Conservation (phyloP, 139 green algal species). For the Micractinium sp. region DNA sequence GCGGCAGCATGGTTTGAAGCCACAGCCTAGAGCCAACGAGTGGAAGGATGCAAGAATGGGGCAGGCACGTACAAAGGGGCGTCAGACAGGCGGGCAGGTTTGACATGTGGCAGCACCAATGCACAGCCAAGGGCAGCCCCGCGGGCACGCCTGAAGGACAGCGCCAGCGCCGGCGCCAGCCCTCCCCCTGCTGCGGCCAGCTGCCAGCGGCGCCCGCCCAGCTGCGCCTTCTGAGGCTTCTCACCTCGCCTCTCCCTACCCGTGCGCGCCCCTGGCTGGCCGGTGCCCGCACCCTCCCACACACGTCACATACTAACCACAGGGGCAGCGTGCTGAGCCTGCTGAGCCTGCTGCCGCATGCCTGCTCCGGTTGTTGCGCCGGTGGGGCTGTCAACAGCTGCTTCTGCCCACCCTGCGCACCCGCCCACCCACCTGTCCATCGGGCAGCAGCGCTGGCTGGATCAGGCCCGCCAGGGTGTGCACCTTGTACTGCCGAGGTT, state of each 20-base stretch:
- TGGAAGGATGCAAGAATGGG: neutral
- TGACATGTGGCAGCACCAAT: neutral
- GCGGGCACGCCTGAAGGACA: neutral
- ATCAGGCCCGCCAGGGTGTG: constrained; percentile 96
- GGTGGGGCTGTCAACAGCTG: too few relatives aligned
- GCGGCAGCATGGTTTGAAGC: neutral
- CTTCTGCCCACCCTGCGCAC: too few relatives aligned
- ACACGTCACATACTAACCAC: too few relatives aligned
- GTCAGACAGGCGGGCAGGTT: neutral
- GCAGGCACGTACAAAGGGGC: neutral
- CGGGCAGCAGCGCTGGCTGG: constrained; percentile 81
- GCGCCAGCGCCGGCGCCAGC: too few relatives aligned
- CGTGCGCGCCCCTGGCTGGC: too few relatives aligned
- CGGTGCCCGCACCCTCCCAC: too few relatives aligned
- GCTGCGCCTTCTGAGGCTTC: too few relatives aligned
- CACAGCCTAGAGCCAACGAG: neutral
- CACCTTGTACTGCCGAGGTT: constrained; percentile 78
- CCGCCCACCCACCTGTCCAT: constrained; percentile 77
- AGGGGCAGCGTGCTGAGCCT: too few relatives aligned
- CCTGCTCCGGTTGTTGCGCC: too few relatives aligned
- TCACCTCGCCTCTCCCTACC: too few relatives aligned
- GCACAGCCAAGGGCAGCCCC: neutral
- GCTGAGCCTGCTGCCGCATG: too few relatives aligned
- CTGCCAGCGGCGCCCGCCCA: too few relatives aligned
- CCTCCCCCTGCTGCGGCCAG: neutral